Base-by-base conservation (phyloP, 2,329 filamentous ascomycete species). In the Diaporthe australafricana region DNA sequence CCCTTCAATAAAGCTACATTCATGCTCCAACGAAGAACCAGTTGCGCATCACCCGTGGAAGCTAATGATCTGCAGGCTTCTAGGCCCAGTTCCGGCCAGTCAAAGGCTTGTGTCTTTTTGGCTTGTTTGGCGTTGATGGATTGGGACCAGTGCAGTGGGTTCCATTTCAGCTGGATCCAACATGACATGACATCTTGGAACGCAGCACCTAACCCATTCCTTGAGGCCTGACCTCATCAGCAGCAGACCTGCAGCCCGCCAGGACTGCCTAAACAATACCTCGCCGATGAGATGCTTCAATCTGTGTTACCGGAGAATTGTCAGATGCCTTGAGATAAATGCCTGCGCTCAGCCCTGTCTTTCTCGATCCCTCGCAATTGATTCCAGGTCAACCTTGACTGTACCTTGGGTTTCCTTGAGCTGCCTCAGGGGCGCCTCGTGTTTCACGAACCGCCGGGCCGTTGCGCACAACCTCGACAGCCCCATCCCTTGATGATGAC, bases 11-110 rank as follows among this genome's bases (percentile, higher is more conserved):
- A 42, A 42, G 40, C 57, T 63, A 32, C 57, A 1, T 17, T 47
- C 57, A 22, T 17, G 57, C 27, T 48, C 57, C 40, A 22, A 63
- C 56, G 45, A 17, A 32, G n/a, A n/a, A n/a, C 57, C 40, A 32
- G 27, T 27, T 32, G 57, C 57, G 57, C 57, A 63, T 47, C 57
- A 63, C 57, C 45, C 40, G n/a, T 22, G 40, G 57, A 22, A 63
- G 57, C 40, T 48, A 1, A 48, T 17, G 57, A 63, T 63, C 57
- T 48, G 42, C 57, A 22, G 20, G 20, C 57, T 22, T n/a, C 17
- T 62, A n/a, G 57, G 57, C 40, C 40, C 57, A 35, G 20, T 63
- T 20, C 60, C n/a, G 42, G 60, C 60, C 60, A 63, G n/a, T 38
- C 42, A 17, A 35, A 35, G 45, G 42, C 42, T 20, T 20, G 5